Evolutionary conservation across 208 protist genomes (phyloP).

Genomic region (Acanthamoeba royreba): DNA sequence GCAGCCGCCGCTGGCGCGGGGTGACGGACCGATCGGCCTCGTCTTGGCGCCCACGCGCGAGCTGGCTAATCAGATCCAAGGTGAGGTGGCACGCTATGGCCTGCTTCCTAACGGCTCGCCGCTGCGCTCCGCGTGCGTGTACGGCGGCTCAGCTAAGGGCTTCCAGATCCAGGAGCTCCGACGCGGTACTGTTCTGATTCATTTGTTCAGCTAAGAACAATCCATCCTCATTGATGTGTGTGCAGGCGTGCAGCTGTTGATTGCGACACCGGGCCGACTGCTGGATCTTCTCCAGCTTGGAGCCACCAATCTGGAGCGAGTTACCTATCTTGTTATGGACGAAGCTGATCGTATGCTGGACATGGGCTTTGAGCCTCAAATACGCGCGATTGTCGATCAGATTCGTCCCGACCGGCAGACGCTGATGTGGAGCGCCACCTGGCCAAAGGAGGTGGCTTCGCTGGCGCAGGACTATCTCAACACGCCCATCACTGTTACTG

Average conservation of each 20-base stretch:
- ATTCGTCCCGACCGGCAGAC: constrained; percentile 84
- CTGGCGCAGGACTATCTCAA: constrained; percentile 80
- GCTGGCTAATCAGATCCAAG: constrained; percentile 84
- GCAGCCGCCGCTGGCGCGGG: constrained; percentile 41
- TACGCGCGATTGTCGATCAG: constrained; percentile 76
- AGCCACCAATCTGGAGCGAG: constrained; percentile 77
- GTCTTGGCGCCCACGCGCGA: constrained; percentile 86
- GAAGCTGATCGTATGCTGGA: constrained; percentile 92
- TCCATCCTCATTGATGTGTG: not conserved
- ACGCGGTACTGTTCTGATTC: constrained; percentile 46
- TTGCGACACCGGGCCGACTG: constrained; percentile 87
- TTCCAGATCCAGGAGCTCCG: constrained; percentile 74
- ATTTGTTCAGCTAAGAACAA: not conserved
- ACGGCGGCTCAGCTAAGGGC: constrained; percentile 81
- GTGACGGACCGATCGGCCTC: constrained; percentile 82
- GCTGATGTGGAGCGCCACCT: constrained; percentile 87
- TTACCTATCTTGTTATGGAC: constrained; percentile 87
- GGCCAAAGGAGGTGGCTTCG: constrained; percentile 79
- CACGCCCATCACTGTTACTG: constrained; percentile 78
- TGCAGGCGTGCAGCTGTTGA: constrained; percentile 80
- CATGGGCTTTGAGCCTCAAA: constrained; percentile 90
- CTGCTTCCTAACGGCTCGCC: constrained; percentile 41
- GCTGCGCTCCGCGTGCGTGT: constrained; percentile 75
- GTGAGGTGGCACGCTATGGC: constrained; percentile 59
- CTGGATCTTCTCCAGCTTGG: constrained; percentile 80